phyloP scores from a whole-genome alignment of 192 early-diverging fungal genomes.

The Mycoemilia scoparia region DNA sequence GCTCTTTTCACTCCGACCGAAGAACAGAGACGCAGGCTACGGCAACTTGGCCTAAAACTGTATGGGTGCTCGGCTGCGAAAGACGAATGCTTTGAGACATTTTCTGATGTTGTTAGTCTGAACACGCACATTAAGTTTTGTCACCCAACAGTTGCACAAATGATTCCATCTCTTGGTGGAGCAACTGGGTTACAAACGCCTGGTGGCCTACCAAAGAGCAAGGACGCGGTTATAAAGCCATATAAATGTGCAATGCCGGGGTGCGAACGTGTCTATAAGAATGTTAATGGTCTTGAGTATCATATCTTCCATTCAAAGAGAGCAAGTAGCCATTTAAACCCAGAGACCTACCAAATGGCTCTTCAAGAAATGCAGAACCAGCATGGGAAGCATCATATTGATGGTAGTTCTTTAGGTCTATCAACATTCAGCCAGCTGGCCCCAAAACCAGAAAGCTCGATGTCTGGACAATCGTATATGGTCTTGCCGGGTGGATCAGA shows the following conservation, averaged over 20 bases:
- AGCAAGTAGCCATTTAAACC: slow-evolving; percentile 15
- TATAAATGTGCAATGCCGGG: slow-evolving; percentile 46
- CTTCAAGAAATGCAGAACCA: too few relatives aligned
- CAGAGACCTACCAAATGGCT: too few relatives aligned
- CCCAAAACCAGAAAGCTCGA: too few relatives aligned
- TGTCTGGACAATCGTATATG: too few relatives aligned
- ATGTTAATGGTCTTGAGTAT: slow-evolving; percentile 69
- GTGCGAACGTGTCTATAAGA: slow-evolving; percentile 59
- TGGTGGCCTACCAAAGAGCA: too few relatives aligned
- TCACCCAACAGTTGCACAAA: slow-evolving; percentile 13
- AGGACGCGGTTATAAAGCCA: slow-evolving; percentile 17
- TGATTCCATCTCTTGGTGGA: slow-evolving; percentile 26
- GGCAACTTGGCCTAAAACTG: slow-evolving; percentile 19
- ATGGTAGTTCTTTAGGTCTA: too few relatives aligned
- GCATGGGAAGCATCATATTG: too few relatives aligned
- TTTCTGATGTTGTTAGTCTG: slow-evolving; percentile 18
- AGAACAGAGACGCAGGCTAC: slow-evolving; percentile 24
- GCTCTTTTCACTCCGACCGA: slow-evolving; percentile 28
- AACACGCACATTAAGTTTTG: slow-evolving; percentile 23
- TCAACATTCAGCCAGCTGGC: too few relatives aligned
- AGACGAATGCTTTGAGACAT: slow-evolving; percentile 15
- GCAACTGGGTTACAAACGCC: too few relatives aligned
- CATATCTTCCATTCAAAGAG: slow-evolving; percentile 45
- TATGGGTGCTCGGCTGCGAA: slow-evolving; percentile 27
- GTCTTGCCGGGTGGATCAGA: too few relatives aligned